Percentiles rank a stretch among this genome's conserved stretches.
These are phyloP conservation scores for Neofusicoccum umdonicola DNA, from an alignment of 2,329 filamentous ascomycete species.

Conservation along the genomic window DNA sequence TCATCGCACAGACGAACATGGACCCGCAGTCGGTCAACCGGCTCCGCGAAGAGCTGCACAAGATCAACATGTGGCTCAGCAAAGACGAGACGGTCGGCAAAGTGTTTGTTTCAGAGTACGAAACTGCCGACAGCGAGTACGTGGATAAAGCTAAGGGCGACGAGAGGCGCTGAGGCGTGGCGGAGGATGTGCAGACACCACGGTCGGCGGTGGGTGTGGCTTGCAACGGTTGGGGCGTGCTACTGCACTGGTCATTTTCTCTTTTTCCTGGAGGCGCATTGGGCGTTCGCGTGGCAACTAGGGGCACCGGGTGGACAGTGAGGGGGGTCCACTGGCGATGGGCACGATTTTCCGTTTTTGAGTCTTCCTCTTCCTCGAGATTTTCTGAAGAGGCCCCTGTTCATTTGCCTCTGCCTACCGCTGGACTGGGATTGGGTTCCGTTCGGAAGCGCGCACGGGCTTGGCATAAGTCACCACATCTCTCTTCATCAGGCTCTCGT, in stretches of 20 bases:
- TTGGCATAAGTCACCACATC: neutral
- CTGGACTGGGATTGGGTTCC: neutral
- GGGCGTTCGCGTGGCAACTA: conserved; percentile 11
- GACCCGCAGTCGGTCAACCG: conserved; percentile 86
- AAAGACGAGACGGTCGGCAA: conserved; percentile 63
- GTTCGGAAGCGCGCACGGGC: conserved; percentile 1
- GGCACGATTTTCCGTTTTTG: neutral
- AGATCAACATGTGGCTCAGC: conserved; percentile 81
- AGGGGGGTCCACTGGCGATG: neutral
- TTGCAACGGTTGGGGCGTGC: neutral
- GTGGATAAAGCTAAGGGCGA: conserved; percentile 60
- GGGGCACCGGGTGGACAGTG: neutral
- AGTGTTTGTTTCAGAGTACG: conserved; percentile 78
- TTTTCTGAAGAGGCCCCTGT: conserved; percentile 8
- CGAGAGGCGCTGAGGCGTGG: conserved; percentile 11
- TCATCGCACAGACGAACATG: conserved; percentile 98
- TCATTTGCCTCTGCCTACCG: neutral
- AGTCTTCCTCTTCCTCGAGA: conserved; percentile 8
- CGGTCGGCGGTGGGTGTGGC: neutral
- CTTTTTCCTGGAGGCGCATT: conserved; percentile 8
- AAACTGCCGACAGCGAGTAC: conserved; percentile 69
- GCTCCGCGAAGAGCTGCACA: conserved; percentile 82
- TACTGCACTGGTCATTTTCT: neutral
- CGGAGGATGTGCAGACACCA: neutral
- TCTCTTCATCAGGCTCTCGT: neutral